Percentiles rank a stretch among this genome's conserved stretches.
Conservation (phyloP, 148 eudicot genomes). For the Persicaria tinctoria region DNA sequence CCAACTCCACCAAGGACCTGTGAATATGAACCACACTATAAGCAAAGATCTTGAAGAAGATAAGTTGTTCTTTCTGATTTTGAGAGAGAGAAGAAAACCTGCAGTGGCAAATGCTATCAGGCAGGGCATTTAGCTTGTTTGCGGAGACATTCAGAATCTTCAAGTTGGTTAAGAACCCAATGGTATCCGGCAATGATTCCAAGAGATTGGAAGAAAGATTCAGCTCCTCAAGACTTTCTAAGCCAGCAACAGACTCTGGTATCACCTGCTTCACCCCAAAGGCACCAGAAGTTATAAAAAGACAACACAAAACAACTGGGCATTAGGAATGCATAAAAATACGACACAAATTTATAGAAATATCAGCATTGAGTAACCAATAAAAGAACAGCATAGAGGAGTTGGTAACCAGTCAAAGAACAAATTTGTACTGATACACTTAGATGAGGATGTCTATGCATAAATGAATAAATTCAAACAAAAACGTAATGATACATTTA, state of each 20-base stretch:
- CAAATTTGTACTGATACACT: background rate
- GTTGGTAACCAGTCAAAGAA: background rate
- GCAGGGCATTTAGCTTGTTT: conserved; percentile 79
- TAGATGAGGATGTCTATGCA: background rate
- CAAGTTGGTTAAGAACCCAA: conserved; percentile 66
- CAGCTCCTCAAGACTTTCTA: conserved; percentile 78
- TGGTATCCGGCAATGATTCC: conserved; percentile 79
- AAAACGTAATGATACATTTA: background rate
- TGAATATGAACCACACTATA: background rate
- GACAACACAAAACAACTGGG: background rate
- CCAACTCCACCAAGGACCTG: conserved; percentile 84
- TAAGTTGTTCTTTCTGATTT: background rate
- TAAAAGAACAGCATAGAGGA: background rate
- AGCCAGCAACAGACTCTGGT: conserved; percentile 86
- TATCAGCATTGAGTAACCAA: background rate
- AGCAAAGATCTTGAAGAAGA: background rate
- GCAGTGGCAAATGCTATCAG: conserved; percentile 85
- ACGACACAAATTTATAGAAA: background rate
- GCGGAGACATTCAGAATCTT: conserved; percentile 70
- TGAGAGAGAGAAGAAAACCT: conserved; percentile 31
- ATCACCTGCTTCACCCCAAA: conserved; percentile 39
- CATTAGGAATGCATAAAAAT: background rate
- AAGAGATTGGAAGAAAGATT: conserved; percentile 67
- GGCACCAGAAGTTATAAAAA: conserved; percentile 8
- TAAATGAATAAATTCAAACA: background rate